Percentiles rank a stretch among this genome's conserved stretches.
Conservation (phyloP, 305 asterid genomes). For the Petunia hybrid region DNA sequence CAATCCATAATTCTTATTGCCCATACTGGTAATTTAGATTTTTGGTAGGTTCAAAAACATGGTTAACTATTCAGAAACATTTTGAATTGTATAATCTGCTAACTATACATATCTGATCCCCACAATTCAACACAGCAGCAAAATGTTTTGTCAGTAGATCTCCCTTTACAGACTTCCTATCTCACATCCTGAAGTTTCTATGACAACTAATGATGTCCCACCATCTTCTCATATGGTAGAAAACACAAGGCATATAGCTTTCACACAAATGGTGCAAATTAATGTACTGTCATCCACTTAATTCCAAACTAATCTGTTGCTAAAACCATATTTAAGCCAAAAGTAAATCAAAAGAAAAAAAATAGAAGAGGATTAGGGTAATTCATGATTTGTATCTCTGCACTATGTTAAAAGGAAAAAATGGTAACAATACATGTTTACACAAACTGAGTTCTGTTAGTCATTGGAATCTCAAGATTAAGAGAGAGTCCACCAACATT, state of each 20-base stretch:
- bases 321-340: not conserved
- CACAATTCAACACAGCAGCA: too few species aligned
- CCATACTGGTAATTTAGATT: too few species aligned
- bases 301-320: too few species aligned
- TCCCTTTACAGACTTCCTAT: too few species aligned
- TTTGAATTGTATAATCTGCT: too few species aligned
- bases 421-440: slow-evolving; percentile 23
- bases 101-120: too few species aligned
- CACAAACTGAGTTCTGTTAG: slow-evolving; percentile 39
- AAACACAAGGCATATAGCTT: not conserved
- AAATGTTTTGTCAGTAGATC: too few species aligned
- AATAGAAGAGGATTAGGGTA: not conserved
- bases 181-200: too few species aligned
- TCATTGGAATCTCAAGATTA: slow-evolving; percentile 38
- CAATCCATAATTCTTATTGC: too few species aligned
- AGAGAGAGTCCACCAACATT: slow-evolving; percentile 36
- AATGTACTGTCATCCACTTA: not conserved
- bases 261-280: not conserved
- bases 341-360: not conserved
- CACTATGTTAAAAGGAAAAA: slow-evolving; percentile 10
- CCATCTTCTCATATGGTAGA: not conserved
- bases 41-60: too few species aligned
- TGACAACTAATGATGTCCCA: not conserved
- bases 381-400: not conserved
- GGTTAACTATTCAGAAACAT: too few species aligned